Evolutionary conservation across 1,139 yeast genomes (phyloP), one percentile per base, ranked within the genome.

Genomic region (Oligophagozyma castellii): DNA sequence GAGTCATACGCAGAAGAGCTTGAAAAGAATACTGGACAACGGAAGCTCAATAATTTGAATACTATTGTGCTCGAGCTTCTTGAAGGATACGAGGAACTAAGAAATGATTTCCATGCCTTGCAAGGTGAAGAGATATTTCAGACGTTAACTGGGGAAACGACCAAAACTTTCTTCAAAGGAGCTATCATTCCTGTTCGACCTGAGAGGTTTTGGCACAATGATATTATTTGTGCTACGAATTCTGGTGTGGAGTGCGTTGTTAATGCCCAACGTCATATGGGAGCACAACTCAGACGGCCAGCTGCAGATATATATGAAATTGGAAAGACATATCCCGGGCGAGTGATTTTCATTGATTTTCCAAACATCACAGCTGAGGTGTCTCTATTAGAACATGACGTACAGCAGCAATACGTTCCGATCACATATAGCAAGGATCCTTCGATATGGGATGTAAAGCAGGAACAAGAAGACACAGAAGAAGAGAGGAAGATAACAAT

Each of bases 1-100:
- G 93, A 83, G 46, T 93, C 86, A 26, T 89, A 84, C 53, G 95
- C 96, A n/a, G 80, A 76, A 41, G 94, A 86, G 53, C 65, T 89
- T 40, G 93, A 81, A 51, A 59, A 67, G 34, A 73, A 77, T 40
- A 47, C 54, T 1, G 55, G 56, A n/a, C 53, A 48, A 35, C 45
- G 53, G 35, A 51, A 51, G 31, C 34, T 49, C 25, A 51, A 51
- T 30, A 49, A 49, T 32, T 32, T 51, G 26, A 48, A 49, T 46
- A 76, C 83, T 63, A 89, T 89, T 51, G 77, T 81, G 41, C 81
- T 78, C 39, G 99, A 89, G 52, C 66, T 89, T 38, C 80, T 80
- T 40, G 77, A 73, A 40, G 89, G 84, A 40, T 89, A 73, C 50
- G 93, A 75, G 44, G 98, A 89, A 56, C 64, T 79, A 42, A 70